A percentile compares a stretch with the other conserved stretches of the same genome.
Conservation (phyloP, 192 early-diverging fungal species). For the Backusella tuberculispora region DNA sequence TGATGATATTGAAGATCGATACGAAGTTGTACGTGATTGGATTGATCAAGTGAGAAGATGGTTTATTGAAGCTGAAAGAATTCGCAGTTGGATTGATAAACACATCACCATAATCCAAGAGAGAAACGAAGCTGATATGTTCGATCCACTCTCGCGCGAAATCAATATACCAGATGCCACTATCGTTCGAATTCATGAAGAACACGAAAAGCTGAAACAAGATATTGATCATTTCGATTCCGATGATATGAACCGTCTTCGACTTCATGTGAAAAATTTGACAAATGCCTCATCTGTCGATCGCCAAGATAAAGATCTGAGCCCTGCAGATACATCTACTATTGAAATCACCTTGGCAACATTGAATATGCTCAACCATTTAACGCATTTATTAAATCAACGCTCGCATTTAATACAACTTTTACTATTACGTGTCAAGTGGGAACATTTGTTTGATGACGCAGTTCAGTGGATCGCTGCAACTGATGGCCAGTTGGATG, state of each 20-base stretch:
- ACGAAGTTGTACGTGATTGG: conserved; percentile 26
- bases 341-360: conserved; percentile 46
- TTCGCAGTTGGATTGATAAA: conserved; percentile 37
- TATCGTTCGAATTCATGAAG: conserved; percentile 26
- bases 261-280: conserved; percentile 40
- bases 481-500: conserved; percentile 30
- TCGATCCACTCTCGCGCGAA: conserved; percentile 29
- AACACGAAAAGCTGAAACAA: conserved; percentile 37
- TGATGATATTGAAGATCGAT: conserved; percentile 22
- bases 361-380: conserved; percentile 35
- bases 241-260: conserved; percentile 42
- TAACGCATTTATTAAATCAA: conserved; percentile 28
- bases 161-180: conserved; percentile 7
- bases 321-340: conserved; percentile 45
- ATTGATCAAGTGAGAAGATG: conserved; percentile 41
- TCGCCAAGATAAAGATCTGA: conserved; percentile 16
- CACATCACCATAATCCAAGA: conserved; percentile 33
- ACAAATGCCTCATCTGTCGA: not conserved
- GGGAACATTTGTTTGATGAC: conserved; percentile 39
- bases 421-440: conserved; percentile 37
- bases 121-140: conserved; percentile 22
- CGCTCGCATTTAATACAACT: conserved; percentile 29
- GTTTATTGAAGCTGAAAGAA: conserved; percentile 39
- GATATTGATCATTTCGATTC: conserved; percentile 43
- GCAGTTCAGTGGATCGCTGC: conserved; percentile 33